These are phyloP conservation scores for Aspergillus amoenus DNA, from an alignment of 2,329 filamentous ascomycete species.

Conservation along the genomic window DNA sequence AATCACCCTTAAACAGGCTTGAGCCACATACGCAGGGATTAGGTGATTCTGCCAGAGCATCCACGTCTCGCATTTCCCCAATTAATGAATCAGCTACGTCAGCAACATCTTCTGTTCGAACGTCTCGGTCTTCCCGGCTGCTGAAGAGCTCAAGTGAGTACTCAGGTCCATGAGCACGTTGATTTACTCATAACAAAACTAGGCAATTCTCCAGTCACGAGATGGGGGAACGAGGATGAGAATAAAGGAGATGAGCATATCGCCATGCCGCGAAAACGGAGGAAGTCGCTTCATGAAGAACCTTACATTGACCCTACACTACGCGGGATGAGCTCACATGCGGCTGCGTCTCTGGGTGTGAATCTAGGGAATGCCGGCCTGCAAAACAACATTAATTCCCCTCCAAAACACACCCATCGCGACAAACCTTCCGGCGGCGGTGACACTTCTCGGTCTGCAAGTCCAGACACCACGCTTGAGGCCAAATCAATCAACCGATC, in stretches of 20 bases:
- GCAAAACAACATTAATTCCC: not conserved
- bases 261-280: constrained; percentile 11
- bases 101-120: not conserved
- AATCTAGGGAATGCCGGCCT: not conserved
- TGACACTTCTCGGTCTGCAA: not conserved
- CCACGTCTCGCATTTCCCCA: not conserved
- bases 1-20: constrained; percentile 3
- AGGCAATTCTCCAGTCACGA: not conserved
- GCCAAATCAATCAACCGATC: not conserved
- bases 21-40: not conserved
- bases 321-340: not conserved
- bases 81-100: not conserved
- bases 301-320: not conserved
- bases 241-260: not conserved
- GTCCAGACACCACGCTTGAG: not conserved
- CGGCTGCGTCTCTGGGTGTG: not conserved
- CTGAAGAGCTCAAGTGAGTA: not conserved
- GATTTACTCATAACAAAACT: not conserved
- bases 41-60: not conserved
- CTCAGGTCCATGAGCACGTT: not conserved
- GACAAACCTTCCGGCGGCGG: not conserved
- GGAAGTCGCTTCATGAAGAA: constrained; percentile 6
- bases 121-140: not conserved
- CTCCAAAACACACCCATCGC: not conserved
- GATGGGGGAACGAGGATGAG: not conserved